These are phyloP conservation scores for Fusarium keratoplasticum DNA, from an alignment of 2,329 filamentous ascomycete species.

Conservation along the genomic window DNA sequence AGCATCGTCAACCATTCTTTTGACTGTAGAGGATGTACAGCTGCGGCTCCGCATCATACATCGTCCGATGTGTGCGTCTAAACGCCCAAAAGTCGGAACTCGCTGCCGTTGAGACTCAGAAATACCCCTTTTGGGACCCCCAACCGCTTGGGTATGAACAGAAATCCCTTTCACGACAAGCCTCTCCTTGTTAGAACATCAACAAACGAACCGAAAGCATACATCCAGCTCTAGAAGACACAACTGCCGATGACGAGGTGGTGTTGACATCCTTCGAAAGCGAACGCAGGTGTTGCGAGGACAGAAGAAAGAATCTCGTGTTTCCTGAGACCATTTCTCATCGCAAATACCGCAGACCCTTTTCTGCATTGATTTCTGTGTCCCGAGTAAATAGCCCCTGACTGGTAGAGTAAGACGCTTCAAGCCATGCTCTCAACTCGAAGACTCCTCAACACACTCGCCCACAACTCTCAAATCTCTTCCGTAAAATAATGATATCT, in stretches of 20 bases:
- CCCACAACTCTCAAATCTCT: neutral
- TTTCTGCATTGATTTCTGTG: neutral
- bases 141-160: neutral
- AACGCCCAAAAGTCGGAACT: neutral
- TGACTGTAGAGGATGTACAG: neutral
- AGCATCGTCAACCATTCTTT: neutral
- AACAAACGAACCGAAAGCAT: neutral
- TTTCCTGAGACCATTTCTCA: neutral
- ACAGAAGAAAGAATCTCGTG: neutral
- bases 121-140: neutral
- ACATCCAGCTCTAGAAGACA: neutral
- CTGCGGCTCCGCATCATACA: slow-evolving; percentile 2
- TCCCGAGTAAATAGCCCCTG: neutral
- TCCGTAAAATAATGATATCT: neutral
- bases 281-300: neutral
- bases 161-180: neutral
- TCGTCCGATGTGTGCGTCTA: slow-evolving; percentile 2
- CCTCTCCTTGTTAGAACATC: neutral
- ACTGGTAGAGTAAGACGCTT: neutral
- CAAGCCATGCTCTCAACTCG: neutral
- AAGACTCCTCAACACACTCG: neutral
- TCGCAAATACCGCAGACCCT: neutral
- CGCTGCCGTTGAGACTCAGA: neutral
- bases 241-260: neutral
- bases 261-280: neutral